phyloP scores from a whole-genome alignment of 192 early-diverging fungal species.

The Rhizophagus prolifer region DNA sequence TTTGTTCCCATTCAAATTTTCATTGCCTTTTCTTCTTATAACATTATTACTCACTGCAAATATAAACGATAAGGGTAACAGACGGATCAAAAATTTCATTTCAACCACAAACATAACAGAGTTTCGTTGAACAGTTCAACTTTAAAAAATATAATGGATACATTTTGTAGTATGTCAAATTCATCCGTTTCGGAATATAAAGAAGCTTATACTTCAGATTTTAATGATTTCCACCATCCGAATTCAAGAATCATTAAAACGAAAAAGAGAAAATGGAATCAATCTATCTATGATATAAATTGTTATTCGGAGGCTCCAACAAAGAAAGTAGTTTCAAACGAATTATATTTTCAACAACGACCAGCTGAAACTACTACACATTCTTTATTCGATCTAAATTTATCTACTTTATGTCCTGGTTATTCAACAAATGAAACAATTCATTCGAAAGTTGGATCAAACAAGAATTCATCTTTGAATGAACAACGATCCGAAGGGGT shows the following conservation, averaged over 20 bases:
- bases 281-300: not conserved
- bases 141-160: not conserved
- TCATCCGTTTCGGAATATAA: not conserved
- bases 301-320: not conserved
- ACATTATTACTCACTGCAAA: no score
- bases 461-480: not conserved
- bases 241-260: not conserved
- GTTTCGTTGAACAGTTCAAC: not conserved
- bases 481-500: not conserved
- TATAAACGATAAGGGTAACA: no score
- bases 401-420: not conserved
- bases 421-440: no score
- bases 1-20: no score
- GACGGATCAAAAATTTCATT: no score
- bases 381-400: not conserved
- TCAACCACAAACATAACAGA: no score
- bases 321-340: not conserved
- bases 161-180: not conserved
- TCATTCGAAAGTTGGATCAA: not conserved
- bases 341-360: not conserved
- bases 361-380: not conserved
- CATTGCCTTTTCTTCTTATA: no score
- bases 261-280: not conserved
- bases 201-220: not conserved
- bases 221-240: not conserved